Evolutionary conservation across 371 early-diverging fungal genomes (phyloP), one percentile per base, ranked within the genome.

Genomic region (Apophysomyces sp.): DNA sequence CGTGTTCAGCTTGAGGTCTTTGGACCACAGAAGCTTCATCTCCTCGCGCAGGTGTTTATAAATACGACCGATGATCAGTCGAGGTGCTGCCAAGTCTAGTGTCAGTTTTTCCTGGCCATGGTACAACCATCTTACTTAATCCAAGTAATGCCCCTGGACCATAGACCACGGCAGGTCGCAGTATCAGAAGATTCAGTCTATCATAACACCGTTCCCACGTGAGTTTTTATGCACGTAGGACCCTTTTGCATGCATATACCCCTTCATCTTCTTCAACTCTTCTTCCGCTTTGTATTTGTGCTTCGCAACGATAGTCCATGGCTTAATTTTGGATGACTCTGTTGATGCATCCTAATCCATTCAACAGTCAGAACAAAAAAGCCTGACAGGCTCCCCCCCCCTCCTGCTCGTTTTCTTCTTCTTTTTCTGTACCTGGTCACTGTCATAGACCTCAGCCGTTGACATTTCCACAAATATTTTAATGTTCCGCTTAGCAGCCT

Each of bases 1-100:
- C 0, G 97, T 96, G 72, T 94, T 94, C 63, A 96, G 81, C 68
- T 88, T 89, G 44, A 95, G 74, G 60, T 92, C 94, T 57, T 91
- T 91, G 12, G 91, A 91, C 96, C 97, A 96, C 49, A 96, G 78
- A 18, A 94, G 78, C 49, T 92, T 92, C 96, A 98, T 94, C 67
- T 92, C 89, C 65, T 92, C 91, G 32, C 86, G 77, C 18, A 90
- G 67, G 24, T 89, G 84, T 60, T 91, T 76, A 73, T 95, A 95
- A n/a, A 98, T 90, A 34, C 91, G 90, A 32, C 93, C 97, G 49
- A 93, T 89, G 55, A 96, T 94, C 60, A 98, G 74, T 49, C 96
- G 91, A 31, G 97, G 95, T 21, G 94, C 95, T 89, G 61, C 16
- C 27, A 24, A 7, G 28, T 39, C 16, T 15, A 21, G 9, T 55